These are phyloP conservation scores for Fagus sylvatica DNA, from an alignment of 306 rosid genomes.

Conservation along the genomic window DNA sequence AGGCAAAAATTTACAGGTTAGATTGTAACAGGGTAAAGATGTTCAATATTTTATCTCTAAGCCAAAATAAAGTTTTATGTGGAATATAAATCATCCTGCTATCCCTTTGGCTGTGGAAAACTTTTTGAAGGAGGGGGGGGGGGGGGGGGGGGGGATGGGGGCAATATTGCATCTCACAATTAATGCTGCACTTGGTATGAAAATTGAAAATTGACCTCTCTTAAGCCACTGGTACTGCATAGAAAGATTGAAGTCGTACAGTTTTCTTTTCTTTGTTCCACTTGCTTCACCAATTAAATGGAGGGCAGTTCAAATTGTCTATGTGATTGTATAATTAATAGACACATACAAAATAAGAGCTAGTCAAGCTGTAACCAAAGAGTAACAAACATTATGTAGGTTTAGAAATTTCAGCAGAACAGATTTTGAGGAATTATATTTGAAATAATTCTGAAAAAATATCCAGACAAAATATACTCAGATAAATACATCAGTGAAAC, in stretches of 20 bases:
- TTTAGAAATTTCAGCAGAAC: background rate
- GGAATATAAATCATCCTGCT: background rate
- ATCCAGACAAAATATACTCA: background rate
- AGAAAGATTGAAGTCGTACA: background rate
- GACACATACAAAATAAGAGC: too few relatives aligned
- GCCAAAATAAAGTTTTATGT: background rate
- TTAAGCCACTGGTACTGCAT: background rate
- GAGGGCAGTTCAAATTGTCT: background rate
- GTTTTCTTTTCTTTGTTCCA: background rate
- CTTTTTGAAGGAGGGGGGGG: background rate
- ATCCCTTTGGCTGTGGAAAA: background rate
- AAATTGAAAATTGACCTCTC: background rate
- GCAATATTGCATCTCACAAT: background rate
- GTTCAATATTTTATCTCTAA: background rate
- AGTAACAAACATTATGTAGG: background rate
- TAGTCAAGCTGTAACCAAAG: background rate
- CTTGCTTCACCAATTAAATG: background rate
- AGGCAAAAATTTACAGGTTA: background rate
- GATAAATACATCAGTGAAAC: background rate
- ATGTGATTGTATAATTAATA: too few relatives aligned
- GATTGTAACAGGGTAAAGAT: background rate
- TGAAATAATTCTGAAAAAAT: background rate
- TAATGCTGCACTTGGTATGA: background rate
- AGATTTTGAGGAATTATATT: background rate
- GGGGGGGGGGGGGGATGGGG: too few relatives aligned